Conservation (phyloP, 169 alveolate species). For the Plasmodium gaboni region DNA sequence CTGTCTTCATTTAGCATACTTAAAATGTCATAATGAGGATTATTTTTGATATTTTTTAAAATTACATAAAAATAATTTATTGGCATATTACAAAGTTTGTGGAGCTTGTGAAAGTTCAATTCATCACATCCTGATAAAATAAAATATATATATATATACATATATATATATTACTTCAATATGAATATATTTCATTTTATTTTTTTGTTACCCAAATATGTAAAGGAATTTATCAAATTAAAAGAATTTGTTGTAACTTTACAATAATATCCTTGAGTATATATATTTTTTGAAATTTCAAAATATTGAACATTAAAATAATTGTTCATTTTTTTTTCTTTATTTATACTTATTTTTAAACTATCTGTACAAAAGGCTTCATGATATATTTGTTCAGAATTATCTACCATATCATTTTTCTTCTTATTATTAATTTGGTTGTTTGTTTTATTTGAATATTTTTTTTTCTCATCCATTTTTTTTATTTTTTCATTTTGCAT, state of each 20-base stretch:
- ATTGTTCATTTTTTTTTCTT: slow-evolving; percentile 7
- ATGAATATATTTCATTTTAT: not conserved
- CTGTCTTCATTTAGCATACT: slow-evolving; percentile 48
- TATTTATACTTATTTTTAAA: slow-evolving; percentile 42
- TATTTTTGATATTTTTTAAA: slow-evolving; percentile 16
- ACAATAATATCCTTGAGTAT: slow-evolving; percentile 49
- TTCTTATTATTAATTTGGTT: not conserved
- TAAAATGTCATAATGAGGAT: slow-evolving; percentile 35
- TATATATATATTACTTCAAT: not conserved
- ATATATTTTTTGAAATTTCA: slow-evolving; percentile 27
- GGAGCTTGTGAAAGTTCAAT: slow-evolving; percentile 39
- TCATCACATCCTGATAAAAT: slow-evolving; percentile 14
- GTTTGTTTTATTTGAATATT: no score
- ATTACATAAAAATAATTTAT: slow-evolving; percentile 51
- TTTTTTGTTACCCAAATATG: slow-evolving; percentile 37
- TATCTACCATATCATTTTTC: not conserved
- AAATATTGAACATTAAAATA: slow-evolving; percentile 52
- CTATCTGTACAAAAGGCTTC: slow-evolving; percentile 55
- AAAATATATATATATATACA: slow-evolving; percentile 1
- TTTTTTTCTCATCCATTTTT: not conserved
- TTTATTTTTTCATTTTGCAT: not conserved
- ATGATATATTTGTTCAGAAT: slow-evolving; percentile 9
- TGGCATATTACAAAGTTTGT: slow-evolving; percentile 58
- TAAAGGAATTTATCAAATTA: slow-evolving; percentile 60
- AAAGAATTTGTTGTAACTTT: slow-evolving; percentile 46